A percentile compares a stretch with the other conserved stretches of the same genome.
Evolutionary conservation across 2,329 filamentous ascomycete genomes (phyloP).

Genomic region (Claviceps cyperi): DNA sequence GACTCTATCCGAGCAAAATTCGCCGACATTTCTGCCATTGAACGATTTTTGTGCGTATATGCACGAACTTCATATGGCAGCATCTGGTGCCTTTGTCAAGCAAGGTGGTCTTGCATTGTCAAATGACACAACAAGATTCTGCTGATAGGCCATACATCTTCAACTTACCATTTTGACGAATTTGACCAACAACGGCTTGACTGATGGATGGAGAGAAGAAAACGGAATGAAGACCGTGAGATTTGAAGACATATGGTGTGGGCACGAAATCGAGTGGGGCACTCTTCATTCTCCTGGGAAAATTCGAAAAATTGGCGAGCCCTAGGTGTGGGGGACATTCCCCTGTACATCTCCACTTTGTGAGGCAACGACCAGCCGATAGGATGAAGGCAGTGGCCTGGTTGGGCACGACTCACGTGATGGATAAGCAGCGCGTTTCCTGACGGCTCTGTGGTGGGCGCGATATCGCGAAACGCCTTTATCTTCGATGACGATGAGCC

Average conservation of each 20-base stretch:
- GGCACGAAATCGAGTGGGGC: conserved; percentile 7
- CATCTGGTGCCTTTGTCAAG: neutral
- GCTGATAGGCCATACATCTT: conserved; percentile 20
- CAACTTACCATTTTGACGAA: conserved; percentile 57
- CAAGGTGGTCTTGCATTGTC: neutral
- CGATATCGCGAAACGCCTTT: too few species aligned
- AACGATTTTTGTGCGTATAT: neutral
- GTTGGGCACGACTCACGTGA: conserved; percentile 28
- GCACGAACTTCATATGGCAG: neutral
- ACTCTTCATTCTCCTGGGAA: conserved; percentile 11
- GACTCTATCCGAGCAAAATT: conserved; percentile 45
- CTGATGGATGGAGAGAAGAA: conserved; percentile 21
- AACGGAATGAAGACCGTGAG: conserved; percentile 2
- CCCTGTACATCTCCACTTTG: neutral
- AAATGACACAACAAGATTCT: conserved; percentile 3
- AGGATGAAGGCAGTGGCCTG: conserved; percentile 8
- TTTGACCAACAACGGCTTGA: conserved; percentile 29
- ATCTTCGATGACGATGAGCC: too few species aligned
- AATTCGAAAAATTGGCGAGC: conserved; percentile 16
- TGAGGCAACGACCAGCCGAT: neutral
- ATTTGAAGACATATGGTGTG: neutral
- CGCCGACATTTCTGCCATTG: conserved; percentile 28
- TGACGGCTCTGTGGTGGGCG: neutral
- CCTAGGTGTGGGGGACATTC: conserved; percentile 15
- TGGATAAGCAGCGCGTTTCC: neutral